These are phyloP conservation scores for Trichopus zeylanicus DNA, from an alignment of 116 monocot species.

Conservation along the genomic window DNA sequence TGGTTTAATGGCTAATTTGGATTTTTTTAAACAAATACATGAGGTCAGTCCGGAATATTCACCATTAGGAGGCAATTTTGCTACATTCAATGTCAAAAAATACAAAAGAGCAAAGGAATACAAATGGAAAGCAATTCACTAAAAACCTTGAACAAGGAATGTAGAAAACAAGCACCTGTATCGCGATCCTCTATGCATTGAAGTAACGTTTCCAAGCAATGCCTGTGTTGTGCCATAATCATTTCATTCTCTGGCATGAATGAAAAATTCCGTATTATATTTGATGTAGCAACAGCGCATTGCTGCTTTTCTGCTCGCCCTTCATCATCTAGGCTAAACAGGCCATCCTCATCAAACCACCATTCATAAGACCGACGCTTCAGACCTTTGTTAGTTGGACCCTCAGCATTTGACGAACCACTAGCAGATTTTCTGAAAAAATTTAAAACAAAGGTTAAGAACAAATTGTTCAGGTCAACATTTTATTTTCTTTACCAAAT, in stretches of 20 bases:
- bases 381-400: constrained; percentile 18
- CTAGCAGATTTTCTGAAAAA: constrained; percentile 20
- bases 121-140: not conserved
- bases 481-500: not conserved
- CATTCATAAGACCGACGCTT: constrained; percentile 48
- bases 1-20: no score
- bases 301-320: constrained; percentile 82
- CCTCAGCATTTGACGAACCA: constrained; percentile 21
- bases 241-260: constrained; percentile 99
- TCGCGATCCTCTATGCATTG: constrained; percentile 88
- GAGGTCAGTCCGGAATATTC: no score
- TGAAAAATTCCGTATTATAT: constrained; percentile 93
- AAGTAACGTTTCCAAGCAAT: constrained; percentile 91
- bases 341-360: constrained; percentile 91
- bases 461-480: not conserved
- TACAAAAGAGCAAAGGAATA: not conserved
- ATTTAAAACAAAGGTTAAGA: not conserved
- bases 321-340: constrained; percentile 90
- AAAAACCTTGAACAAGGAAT: not conserved
- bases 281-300: constrained; percentile 91
- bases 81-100: not conserved
- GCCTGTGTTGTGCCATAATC: constrained; percentile 97
- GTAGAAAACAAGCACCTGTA: constrained; percentile 34
- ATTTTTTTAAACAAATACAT: no score
- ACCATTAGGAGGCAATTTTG: no score